Evolutionary conservation across 768 basidiomycete genomes (phyloP), one percentile per base, ranked within the genome.

Genomic region (Lepiota subincarnata): DNA sequence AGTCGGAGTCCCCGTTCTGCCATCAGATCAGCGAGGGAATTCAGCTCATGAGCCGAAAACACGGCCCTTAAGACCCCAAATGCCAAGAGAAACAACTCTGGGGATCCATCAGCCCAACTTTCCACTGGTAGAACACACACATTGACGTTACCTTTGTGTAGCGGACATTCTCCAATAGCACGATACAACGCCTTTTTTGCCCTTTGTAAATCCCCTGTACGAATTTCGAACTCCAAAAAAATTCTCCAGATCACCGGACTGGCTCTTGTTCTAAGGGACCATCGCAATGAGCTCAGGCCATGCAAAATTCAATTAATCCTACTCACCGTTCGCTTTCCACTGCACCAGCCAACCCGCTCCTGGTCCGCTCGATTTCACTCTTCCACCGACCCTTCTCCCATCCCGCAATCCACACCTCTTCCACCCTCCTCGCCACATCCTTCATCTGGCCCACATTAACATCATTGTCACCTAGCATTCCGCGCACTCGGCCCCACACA

Each of bases 351-450:
- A 92, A 68, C 34, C 85, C 81, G 57, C 70, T 79, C 57, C 90
- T 70, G 34, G 83, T 85, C 52, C 89, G 76, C 66, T 92, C 89
- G 37, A 79, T 67, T 66, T 92, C 88, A 45, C 70, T 73, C 44
- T 75, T 70, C 89, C 89, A 91, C 35, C 82, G 74, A 1, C 84
- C 82, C 62, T 71, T 78, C 66, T 89, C 85, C 89, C 88, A 90
- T n/a, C 84, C 78, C 8, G 83, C 81, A 1, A 89, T 72, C 89
- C 90, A 92, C 0, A 89, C 80, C 59, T 92, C 88, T 57, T 80
- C 74, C 3, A 80, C 68, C 51, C 85, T 71, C 62, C 87, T 72
- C 37, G 74, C 67, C 12, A 91, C 70, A 51, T 74, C 76, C 65
- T 87, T 89, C 53, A 76, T 72, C 50, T 66, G 69, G 7, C 62